Evolutionary conservation across 495 filamentous ascomycete species (phyloP), one percentile per base, ranked within the genome.

Genomic region (Aspergillus ellipticus): DNA sequence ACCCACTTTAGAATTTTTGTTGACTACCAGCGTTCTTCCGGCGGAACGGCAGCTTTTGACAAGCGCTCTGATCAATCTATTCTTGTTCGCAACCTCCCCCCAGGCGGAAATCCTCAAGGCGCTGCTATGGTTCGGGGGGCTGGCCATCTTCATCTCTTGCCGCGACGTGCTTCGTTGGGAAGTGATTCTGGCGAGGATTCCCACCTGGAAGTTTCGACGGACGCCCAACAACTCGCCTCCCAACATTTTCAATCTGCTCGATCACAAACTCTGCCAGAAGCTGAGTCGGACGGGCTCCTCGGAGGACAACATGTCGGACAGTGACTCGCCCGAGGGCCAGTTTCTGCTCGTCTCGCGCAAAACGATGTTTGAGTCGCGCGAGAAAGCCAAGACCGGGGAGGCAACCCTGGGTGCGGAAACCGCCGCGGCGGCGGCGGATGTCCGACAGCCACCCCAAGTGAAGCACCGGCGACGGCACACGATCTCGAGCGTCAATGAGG

Each of bases 21-120:
- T 92, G 21, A 90, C 89, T 6, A 95, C 91, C 24, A 96, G 91
- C 67, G 75, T 97, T 42, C 79, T 96, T 37, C 79, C 85, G 4
- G 87, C 95, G 3, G 94, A 98, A 64, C 72, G 96, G 48, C 91
- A 97, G 59, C 78, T 97, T 15, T 81, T 97, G 41, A 91, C 92
- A 19, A 80, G 83, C 33, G 84, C 85, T 13, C 78, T 97, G 42
- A 89, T 97, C 62, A 90, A 97, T 68, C 69, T 97, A 41, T 75
- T 92, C 37, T 66, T 96, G 13, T 81, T 92, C 57, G 85, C 92
- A 22, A 65, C 69, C 9, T 96, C 93, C 8, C 91, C 94, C 1
- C 95, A 97, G 71, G 84, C 84, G 6, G 74, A 88, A 28, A 95
- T 97, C 45, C 71, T 97, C 6, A 88, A 89, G 67, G 82, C 85